Evolutionary conservation across 2,329 filamentous ascomycete species (phyloP), one percentile per base, ranked within the genome.

Genomic region (Neofusicoccum sp.): DNA sequence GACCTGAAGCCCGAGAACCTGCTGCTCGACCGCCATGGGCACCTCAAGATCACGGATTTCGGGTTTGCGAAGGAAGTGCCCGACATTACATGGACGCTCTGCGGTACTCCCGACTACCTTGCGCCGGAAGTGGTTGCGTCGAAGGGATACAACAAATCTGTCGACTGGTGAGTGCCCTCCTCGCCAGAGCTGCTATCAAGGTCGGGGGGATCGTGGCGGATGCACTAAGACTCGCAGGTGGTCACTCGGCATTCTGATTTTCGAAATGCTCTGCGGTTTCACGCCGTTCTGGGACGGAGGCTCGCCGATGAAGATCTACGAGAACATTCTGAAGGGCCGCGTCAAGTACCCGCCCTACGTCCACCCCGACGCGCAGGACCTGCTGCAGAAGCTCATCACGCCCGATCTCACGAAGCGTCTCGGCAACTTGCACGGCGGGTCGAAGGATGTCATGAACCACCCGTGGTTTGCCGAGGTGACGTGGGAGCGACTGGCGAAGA

Each of bases 121-220:
- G 95, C 95, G 0, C 95, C 95, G 0, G 95, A 99, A 79, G 95
- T 99, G 12, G 95, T 99, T n/a, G 93, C 93, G 65, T 97, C 94
- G 77, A 98, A 98, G 80, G 95, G 95, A 60, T 99, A 99, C 83
- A 99, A 99, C 83, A 99, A 98, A 78, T 97, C 94, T 44, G 95
- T 99, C 16, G 95, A 99, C 76, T 99, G 95, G 95, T 97, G 81
- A 81, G 91, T 80, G 49, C 63, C 63, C 43, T 47, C 50, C 34
- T 61, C 65, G 49, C 66, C 39, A 28, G 43, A 16, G 49, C 47
- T 29, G 43, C 64, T 44, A 22, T 11, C 31, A 37, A 43, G 49
- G 64, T 62, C 39, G n/a, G 65, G 63, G 43, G 54, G 39, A n/a
- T 31, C 22, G 43, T 31, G 39, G 54, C 54, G 29, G 41, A 58